phyloP scores from a whole-genome alignment of 768 basidiomycete genomes.

The Leucocoprinus sp. region DNA sequence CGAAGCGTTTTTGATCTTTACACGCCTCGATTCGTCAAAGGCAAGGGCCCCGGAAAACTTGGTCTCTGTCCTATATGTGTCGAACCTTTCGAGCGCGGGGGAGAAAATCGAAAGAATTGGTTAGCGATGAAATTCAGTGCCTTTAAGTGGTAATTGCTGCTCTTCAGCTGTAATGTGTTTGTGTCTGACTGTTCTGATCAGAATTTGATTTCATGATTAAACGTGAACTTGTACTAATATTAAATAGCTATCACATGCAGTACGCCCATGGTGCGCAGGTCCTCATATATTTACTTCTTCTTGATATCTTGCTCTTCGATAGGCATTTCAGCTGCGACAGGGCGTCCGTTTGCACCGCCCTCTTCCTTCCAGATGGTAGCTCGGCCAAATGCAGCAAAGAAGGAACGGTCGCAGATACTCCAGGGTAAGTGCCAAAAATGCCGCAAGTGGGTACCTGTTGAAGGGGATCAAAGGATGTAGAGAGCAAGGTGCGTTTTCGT shows the following conservation, averaged over 20 bases:
- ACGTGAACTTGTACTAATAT: background rate
- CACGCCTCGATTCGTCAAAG: conserved; percentile 70
- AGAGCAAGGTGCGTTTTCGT: conserved; percentile 49
- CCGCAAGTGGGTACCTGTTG: conserved; percentile 58
- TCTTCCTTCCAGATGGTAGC: conserved; percentile 43
- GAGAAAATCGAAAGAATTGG: conserved; percentile 59
- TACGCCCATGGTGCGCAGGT: conserved; percentile 56
- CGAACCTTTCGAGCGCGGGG: conserved; percentile 52
- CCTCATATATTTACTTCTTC: background rate
- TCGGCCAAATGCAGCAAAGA: conserved; percentile 43
- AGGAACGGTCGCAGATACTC: conserved; percentile 48
- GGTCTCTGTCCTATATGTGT: conserved; percentile 75
- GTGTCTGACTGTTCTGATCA: background rate
- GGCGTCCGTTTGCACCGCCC: conserved; percentile 73
- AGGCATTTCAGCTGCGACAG: conserved; percentile 68
- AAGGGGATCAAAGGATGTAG: conserved; percentile 68
- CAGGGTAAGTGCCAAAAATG: conserved; percentile 80
- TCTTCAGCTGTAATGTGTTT: background rate
- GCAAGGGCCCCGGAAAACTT: conserved; percentile 57
- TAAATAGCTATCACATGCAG: conserved; percentile 70
- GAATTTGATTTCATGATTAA: background rate
- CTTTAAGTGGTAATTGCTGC: conserved; percentile 60
- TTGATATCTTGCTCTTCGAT: conserved; percentile 4
- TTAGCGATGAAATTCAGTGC: conserved; percentile 74
- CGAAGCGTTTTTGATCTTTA: conserved; percentile 61